Percentiles rank a stretch among this genome's conserved stretches.
These are phyloP conservation scores for Ogataea naganishii DNA, from an alignment of 805 yeast genomes.

Conservation along the genomic window DNA sequence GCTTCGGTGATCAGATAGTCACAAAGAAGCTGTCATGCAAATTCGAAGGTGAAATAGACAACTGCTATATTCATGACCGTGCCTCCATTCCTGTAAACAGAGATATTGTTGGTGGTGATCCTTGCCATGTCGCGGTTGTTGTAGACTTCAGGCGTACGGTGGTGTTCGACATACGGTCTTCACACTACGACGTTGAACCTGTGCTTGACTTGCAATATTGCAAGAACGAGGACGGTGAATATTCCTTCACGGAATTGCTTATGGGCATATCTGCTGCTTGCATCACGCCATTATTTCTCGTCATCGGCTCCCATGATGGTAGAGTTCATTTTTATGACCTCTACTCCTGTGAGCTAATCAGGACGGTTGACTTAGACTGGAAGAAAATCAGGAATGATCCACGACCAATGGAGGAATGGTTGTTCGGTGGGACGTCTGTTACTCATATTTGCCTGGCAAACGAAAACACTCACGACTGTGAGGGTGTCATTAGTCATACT, in stretches of 20 bases:
- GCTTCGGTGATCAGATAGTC: no score
- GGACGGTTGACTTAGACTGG: no score
- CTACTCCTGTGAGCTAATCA: slow-evolving; percentile 30
- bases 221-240: slow-evolving; percentile 12
- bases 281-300: slow-evolving; percentile 19
- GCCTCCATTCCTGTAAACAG: no score
- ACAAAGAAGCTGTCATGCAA: no score
- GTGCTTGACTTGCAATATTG: slow-evolving; percentile 10
- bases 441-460: no score
- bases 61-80: not conserved
- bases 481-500: no score
- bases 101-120: slow-evolving; percentile 20
- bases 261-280: slow-evolving; percentile 20
- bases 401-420: slow-evolving; percentile 16
- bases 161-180: slow-evolving; percentile 32
- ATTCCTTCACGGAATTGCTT: slow-evolving; percentile 4
- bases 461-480: no score
- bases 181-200: slow-evolving; percentile 13
- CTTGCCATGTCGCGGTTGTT: slow-evolving; percentile 21
- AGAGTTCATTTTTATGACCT: slow-evolving; percentile 31
- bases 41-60: not conserved
- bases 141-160: slow-evolving; percentile 32
- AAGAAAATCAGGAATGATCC: no score
- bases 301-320: slow-evolving; percentile 36
- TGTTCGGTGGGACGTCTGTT: no score